Evolutionary conservation across 2,329 filamentous ascomycete genomes (phyloP).

Genomic region (Fusarium sp.): DNA sequence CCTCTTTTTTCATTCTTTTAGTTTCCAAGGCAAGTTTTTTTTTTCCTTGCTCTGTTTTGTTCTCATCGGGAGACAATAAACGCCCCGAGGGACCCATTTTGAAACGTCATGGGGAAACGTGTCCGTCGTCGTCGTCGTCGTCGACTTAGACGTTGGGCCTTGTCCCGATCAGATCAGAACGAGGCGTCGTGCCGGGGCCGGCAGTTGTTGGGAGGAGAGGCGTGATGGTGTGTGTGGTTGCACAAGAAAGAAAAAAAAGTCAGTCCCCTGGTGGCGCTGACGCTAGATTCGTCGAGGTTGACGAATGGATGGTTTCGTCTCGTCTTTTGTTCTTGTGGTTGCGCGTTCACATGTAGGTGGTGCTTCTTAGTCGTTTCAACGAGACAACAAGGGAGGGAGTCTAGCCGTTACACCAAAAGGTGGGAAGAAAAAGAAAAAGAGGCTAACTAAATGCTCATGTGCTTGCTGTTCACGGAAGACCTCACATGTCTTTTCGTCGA

Average conservation of each 20-base stretch:
- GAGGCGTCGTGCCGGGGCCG: not conserved
- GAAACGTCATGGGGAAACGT: conserved; percentile 3
- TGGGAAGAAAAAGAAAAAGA: not conserved
- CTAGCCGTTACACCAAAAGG: conserved; percentile 18
- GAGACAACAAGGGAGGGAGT: conserved; percentile 20
- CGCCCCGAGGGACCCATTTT: not conserved
- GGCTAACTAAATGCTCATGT: conserved; percentile 14
- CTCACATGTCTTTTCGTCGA: not conserved
- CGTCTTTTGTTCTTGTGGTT: conserved; percentile 23
- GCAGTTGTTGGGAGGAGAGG: conserved; percentile 6
- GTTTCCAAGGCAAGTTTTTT: conserved; percentile 1
- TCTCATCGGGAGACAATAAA: conserved; percentile 1
- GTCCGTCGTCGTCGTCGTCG: not conserved
- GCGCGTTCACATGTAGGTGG: conserved; percentile 22
- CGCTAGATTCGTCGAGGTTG: conserved; percentile 30
- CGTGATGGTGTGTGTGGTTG: not conserved
- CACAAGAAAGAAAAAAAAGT: conserved; percentile 3
- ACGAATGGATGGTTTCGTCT: conserved; percentile 31
- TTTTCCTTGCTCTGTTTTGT: not conserved
- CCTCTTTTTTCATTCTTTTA: not conserved
- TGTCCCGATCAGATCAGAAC: not conserved
- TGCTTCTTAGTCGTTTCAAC: conserved; percentile 16
- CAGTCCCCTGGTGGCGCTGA: conserved; percentile 27
- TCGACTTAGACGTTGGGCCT: not conserved
- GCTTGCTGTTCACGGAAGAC: not conserved